Evolutionary conservation across 768 basidiomycete genomes (phyloP), one percentile per base, ranked within the genome.

Genomic region (Pisolithus sp.): DNA sequence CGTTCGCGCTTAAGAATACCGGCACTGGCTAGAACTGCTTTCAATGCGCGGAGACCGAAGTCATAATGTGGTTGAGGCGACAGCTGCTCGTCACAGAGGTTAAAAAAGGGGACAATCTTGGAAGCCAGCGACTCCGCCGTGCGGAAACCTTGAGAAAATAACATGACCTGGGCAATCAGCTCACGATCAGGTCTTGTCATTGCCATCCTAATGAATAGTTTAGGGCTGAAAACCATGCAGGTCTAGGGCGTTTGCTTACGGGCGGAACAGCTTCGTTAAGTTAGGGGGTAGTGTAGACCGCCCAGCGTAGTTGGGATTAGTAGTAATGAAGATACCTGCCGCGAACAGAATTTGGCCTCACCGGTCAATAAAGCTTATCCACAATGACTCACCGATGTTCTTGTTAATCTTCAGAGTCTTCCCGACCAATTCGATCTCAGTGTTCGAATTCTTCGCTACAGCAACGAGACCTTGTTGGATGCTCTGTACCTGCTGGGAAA

Each of bases 61-160:
- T 99, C 96, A 64, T 99, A 99, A 73, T 99, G 96, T 2, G 94
- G 93, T 62, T 99, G 96, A 21, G 89, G 83, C 1, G 96, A 98
- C 20, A 98, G 79, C 59, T 98, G 95, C 61, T 98, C 96, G 54
- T 93, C 86, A 57, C 96, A 99, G 50, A 99, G 86, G 67, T 95
- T 95, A 80, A 99, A 99, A 77, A 99, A 98, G 0, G 96, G 96
- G 10, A 99, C 96, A 53, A 98, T 90, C 71, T 98, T 98, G 50
- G 92, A 92, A 2, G 96, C 96, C n/a, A 99, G 80, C 0, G 83
- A 87, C 69, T 99, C 96, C 7, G 96, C 96, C 12, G 93, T 93
- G 37, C 96, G 84, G 82, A 98, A 99, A 55, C 96, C 96, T 74
- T 98, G 96, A 18, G 96, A 98, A 75, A 98, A 98, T 43, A 99